Conservation (phyloP, 2,329 filamentous ascomycete species). For the Trichoderma sp. region DNA sequence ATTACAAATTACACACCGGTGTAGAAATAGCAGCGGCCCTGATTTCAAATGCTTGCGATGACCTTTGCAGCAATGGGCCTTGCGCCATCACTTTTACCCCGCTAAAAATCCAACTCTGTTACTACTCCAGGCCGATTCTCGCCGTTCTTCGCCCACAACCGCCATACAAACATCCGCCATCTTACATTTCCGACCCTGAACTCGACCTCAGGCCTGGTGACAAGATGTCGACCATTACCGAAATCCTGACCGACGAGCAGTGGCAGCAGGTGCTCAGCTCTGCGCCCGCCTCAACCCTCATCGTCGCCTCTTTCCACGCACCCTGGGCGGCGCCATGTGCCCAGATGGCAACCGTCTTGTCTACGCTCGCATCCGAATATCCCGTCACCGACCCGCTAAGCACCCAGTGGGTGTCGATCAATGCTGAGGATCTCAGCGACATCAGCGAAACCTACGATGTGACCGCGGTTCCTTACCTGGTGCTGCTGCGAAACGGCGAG, state of each 20-base stretch:
- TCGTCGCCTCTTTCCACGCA: slow-evolving; percentile 91
- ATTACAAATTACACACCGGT: neutral
- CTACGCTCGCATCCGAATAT: slow-evolving; percentile 83
- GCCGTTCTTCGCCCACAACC: neutral
- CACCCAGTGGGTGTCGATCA: slow-evolving; percentile 83
- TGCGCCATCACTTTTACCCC: slow-evolving; percentile 21
- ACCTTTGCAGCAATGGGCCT: neutral
- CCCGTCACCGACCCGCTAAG: slow-evolving; percentile 61
- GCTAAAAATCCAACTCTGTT: slow-evolving; percentile 19
- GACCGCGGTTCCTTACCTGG: slow-evolving; percentile 87
- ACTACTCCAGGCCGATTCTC: slow-evolving; percentile 8
- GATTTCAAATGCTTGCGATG: slow-evolving; percentile 16
- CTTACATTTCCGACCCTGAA: neutral
- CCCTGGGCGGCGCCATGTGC: slow-evolving; percentile 95
- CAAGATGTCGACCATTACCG: slow-evolving; percentile 71
- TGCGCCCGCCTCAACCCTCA: slow-evolving; percentile 66
- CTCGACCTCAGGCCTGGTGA: neutral
- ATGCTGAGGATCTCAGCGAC: slow-evolving; percentile 91
- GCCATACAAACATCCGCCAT: neutral
- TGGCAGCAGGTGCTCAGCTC: slow-evolving; percentile 68
- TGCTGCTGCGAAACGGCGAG: slow-evolving; percentile 72
- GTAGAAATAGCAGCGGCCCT: slow-evolving; percentile 2
- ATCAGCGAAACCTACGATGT: slow-evolving; percentile 92
- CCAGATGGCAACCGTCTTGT: slow-evolving; percentile 86
- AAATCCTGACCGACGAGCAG: slow-evolving; percentile 69